phyloP scores from a whole-genome alignment of 768 basidiomycete genomes.

The Pulveroboletus frians region DNA sequence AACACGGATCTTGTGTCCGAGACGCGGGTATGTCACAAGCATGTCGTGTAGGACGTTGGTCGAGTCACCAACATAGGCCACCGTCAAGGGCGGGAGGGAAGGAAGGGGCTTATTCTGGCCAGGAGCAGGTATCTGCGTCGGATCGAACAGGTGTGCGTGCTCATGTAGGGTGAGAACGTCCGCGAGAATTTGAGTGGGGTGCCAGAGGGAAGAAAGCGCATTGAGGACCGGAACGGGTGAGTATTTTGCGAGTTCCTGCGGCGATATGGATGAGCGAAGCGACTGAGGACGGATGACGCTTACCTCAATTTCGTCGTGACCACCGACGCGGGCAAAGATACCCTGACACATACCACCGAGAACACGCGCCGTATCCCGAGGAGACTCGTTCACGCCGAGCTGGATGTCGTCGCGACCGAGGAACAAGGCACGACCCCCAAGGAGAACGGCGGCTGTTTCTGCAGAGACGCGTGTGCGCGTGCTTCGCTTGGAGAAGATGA shows the following conservation, averaged over 20 bases:
- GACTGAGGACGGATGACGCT: conserved; percentile 17
- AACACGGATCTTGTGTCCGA: conserved; percentile 82
- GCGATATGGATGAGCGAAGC: neutral
- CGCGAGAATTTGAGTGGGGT: conserved; percentile 93
- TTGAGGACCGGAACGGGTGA: conserved; percentile 94
- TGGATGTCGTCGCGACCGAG: conserved; percentile 89
- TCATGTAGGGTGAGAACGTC: conserved; percentile 90
- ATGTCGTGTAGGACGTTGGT: conserved; percentile 97
- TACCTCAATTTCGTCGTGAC: conserved; percentile 90
- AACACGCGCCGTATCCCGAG: conserved; percentile 80
- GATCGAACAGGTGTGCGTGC: conserved; percentile 50
- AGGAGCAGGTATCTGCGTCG: conserved; percentile 13
- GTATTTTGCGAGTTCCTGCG: conserved; percentile 84
- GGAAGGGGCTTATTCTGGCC: conserved; percentile 35
- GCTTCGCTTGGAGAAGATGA: conserved; percentile 90
- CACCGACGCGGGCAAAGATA: conserved; percentile 93
- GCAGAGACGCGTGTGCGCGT: conserved; percentile 87
- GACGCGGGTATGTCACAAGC: conserved; percentile 88
- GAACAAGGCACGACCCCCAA: conserved; percentile 90
- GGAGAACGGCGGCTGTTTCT: conserved; percentile 71
- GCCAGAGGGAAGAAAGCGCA: conserved; percentile 92
- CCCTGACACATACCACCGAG: conserved; percentile 95
- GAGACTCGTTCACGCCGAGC: conserved; percentile 88
- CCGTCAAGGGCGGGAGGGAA: conserved; percentile 69
- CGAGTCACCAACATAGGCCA: conserved; percentile 92